These are phyloP conservation scores for Jamesozyma hellenica DNA, from an alignment of 805 yeast genomes.

Conservation along the genomic window DNA sequence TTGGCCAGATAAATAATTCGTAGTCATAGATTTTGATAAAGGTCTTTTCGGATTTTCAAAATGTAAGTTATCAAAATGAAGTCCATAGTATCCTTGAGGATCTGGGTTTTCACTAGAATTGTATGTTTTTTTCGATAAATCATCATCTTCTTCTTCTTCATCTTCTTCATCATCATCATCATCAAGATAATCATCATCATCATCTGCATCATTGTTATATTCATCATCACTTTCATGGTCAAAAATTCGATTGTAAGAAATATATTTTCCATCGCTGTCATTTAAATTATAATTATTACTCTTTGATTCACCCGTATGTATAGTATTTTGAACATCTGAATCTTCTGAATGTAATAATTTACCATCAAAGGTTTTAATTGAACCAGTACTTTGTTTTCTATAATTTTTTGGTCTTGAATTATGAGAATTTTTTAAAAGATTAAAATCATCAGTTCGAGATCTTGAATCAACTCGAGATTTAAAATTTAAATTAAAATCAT, in stretches of 20 bases:
- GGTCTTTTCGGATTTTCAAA: slow-evolving; percentile 5
- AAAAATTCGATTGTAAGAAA: too few species aligned
- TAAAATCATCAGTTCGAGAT: not conserved
- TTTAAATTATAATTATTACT: too few species aligned
- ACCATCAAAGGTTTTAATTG: not conserved
- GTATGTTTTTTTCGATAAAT: not conserved
- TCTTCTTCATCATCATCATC: not conserved
- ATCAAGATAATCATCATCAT: slow-evolving; percentile 6
- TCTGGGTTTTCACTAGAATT: not conserved
- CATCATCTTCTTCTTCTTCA: not conserved
- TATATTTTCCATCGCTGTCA: too few species aligned
- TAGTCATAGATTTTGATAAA: slow-evolving; percentile 34
- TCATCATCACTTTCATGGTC: slow-evolving; percentile 6
- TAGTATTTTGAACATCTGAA: not conserved
- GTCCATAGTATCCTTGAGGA: slow-evolving; percentile 17
- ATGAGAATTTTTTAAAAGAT: not conserved
- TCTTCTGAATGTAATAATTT: not conserved
- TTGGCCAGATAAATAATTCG: slow-evolving; percentile 74
- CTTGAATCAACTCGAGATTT: not conserved
- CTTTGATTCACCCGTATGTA: too few species aligned
- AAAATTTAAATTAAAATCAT: not conserved
- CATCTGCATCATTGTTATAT: slow-evolving; percentile 6
- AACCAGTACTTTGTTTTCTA: not conserved
- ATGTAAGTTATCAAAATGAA: slow-evolving; percentile 19
- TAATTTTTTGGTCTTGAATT: not conserved